Base-by-base conservation (phyloP, 768 basidiomycete genomes). In the Boletus eberwhitei region DNA sequence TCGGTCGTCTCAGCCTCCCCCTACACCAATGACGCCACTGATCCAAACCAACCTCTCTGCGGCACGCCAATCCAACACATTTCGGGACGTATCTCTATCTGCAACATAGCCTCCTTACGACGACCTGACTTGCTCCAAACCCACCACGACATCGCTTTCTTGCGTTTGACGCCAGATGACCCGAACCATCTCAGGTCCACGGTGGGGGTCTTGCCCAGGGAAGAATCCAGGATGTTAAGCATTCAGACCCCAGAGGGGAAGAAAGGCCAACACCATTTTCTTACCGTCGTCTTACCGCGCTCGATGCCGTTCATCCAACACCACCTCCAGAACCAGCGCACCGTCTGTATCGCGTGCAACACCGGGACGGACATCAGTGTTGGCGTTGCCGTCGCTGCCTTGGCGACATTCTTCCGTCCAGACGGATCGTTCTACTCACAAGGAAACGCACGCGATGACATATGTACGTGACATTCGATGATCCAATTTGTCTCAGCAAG, bases 351-450 rank as follows among this genome's bases (percentile, higher is more conserved):
- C 21, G 77, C 77, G 22, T 85, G 84, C 57, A 76, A 76, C 29
- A 75, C 74, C 0, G 87, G 87, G 8, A 80, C 79, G 31, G 87
- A 93, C 59, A 64, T 75, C 4, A 79, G 83, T 50, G 77, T 87
- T 3, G 88, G 89, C 2, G 75, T 90, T 1, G 82, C 78, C 1
- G 59, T 90, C 3, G 80, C 76, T 13, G 78, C 82, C 1, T 67
- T 90, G 3, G 79, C 84, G 32, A 48, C 74, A 17, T 82, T 79
- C 55, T 92, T 90, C 62, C 75, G 78, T 31, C 77, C 83, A 8
- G 66, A 73, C 1, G 89, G 86, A 5, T 60, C 64, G 14, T 62
- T 70, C 21, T 50, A 38, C 19, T 4, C 58, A 21, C 52, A 19
- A 17, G 55, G 22, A 22, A 43, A 56, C 17, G 44, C 47, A 17